Evolutionary conservation across 1,284 basidiomycete species (phyloP), one percentile per base, ranked within the genome.

Genomic region (Tylopilus sp.): DNA sequence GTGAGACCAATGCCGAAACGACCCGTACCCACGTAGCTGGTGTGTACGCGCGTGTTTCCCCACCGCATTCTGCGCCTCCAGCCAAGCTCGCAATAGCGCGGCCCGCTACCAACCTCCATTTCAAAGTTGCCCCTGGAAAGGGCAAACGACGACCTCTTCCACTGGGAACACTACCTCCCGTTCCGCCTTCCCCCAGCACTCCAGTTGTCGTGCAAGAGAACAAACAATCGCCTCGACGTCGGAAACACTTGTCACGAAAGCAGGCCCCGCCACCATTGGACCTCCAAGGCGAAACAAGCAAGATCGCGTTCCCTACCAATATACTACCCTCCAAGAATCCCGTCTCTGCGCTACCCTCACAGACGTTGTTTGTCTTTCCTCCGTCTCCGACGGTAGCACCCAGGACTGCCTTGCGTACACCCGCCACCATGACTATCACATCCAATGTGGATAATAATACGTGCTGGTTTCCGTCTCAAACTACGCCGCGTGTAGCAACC

Each of bases 291-390:
- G 59, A 60, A 47, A 53, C 62, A 15, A 66, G 61, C 37, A 65
- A 44, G 44, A 55, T 70, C 29, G 45, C 46, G 1, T 66, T 66
- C 20, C 64, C 64, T 14, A 55, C 59, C 8, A 50, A 64, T 37
- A 21, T n/a, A 11, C 43, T 44, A 21, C 42, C 46, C 21, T 39
- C 50, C 40, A 65, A 55, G 53, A 17, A 42, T 42, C 51, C 45
- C n/a, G 28, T 51, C 14, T 53, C 62, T 42, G 60, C 66, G 55
- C 70, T 73, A 54, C 78, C 80, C 26, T 78, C 85, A 1, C 88
- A 90, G 64, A 91, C 87, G 0, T 73, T 91, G 42, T 90, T 91
- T 60, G 83, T 91, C 35, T 91, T 91, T 63, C 88, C 88, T 3
- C 86, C 88, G 33, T 88, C 86, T 12, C 86, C 87, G 9, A 84